Evolutionary conservation across 768 basidiomycete genomes (phyloP).

Genomic region (Amanita jacksonii): DNA sequence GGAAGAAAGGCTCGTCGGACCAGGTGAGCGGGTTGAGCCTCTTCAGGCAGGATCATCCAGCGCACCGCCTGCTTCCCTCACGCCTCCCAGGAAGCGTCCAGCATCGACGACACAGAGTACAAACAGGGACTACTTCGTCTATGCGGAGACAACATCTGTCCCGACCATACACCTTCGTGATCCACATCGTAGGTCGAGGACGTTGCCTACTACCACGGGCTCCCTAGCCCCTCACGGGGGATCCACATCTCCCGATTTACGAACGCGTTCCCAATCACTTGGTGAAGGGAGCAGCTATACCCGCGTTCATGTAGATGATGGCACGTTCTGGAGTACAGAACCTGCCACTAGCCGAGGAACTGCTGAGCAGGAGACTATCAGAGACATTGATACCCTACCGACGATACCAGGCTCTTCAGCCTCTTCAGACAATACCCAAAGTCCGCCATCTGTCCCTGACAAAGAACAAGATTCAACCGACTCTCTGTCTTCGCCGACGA

Average conservation of each 20-base stretch:
- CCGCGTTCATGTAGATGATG: background rate
- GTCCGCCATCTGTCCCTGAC: background rate
- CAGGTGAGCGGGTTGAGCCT: too few relatives aligned
- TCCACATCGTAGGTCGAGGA: conserved; percentile 1
- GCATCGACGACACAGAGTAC: background rate
- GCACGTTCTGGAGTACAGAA: background rate
- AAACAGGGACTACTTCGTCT: conserved; percentile 4
- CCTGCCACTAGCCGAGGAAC: too few relatives aligned
- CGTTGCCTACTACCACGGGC: background rate
- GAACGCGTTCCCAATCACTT: background rate
- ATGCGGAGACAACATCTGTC: background rate
- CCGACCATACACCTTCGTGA: background rate
- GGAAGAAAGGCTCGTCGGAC: too few relatives aligned
- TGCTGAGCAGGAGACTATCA: background rate
- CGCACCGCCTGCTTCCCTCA: background rate
- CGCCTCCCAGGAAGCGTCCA: background rate
- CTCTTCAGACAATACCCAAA: background rate
- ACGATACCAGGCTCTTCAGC: conserved; percentile 5
- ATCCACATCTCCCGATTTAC: background rate
- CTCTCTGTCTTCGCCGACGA: background rate
- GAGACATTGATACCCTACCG: background rate
- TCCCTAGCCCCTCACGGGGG: background rate
- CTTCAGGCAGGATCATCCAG: background rate
- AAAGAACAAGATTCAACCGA: background rate
- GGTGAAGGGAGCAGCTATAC: background rate